Evolutionary conservation across 441 rosid genomes (phyloP), one percentile per base, ranked within the genome.

Genomic region (Biscutella laevigata): DNA sequence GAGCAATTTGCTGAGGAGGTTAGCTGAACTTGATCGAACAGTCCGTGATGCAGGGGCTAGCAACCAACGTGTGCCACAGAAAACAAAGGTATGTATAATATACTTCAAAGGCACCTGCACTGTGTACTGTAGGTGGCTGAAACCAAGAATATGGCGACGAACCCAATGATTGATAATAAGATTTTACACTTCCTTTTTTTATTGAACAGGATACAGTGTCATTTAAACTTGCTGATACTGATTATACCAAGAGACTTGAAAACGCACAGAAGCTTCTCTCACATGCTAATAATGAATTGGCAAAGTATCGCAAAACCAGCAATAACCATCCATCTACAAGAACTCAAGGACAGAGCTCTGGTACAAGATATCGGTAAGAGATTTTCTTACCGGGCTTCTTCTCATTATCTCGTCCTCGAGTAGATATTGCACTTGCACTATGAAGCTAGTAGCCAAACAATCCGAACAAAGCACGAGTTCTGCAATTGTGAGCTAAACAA

Each of bases 1-100:
- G 69, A 76, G 71, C 61, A 81, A 83, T 73, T 75, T 87, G 59
- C 61, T 78, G 44, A 77, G 66, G 63, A 78, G 68, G 70, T 67
- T 84, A 53, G 70, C 85, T 7, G 98, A 87, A 59, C 72, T 83
- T 66, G 96, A 91, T 61, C 86, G 63, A 34, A 61, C 78, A 69
- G 70, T 82, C 65, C 78, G 69, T 2, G 66, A 69, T 56, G 60
- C 77, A 34, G 79, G 47, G 36, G 59, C 51, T 30, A 60, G 55
- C 66, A 75, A 71, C 24, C 68, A 69, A 61, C 78, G 61, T 13
- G 59, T 35, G 52, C 77, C 69, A 46, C 80, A 69, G 42, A 60
- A 54, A 41, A 55, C 48, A 12, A 77, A 66, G 64, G 56, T 42
- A 28, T 70, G 71, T 71, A 80, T 62, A 39, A 73, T 4, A 69